Base-by-base conservation (phyloP, 2,329 filamentous ascomycete genomes). In the Calonectria honghensis region DNA sequence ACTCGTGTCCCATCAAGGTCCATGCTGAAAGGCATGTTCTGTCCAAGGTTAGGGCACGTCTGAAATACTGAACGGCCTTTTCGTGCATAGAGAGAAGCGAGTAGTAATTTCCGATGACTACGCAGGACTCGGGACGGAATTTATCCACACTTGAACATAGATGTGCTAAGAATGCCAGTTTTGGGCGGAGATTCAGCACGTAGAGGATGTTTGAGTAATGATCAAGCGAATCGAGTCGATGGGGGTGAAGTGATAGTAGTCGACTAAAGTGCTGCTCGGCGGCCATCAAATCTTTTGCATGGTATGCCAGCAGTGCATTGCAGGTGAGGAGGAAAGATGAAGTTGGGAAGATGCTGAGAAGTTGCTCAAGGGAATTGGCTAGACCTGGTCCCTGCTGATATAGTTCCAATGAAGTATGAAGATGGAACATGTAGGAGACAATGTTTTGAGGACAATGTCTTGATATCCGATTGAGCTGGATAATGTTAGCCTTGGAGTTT, bases 1-100 rank as follows among this genome's bases (percentile, higher is more conserved):
- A 99, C 84, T 99, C 97, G 84, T 99, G 97, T 1, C 97, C 97
- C 96, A 99, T 98, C 1, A 99, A 89, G 0, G 97, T 99, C 97
- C 97, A 99, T 2, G 97, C 97, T 0, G 96, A 97, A 20, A 98
- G 90, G 83, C 97, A 99, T 32, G 93, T 94, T 13, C 96, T 93
- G 83, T 99, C 97, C 0, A 99, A 89, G 0, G 95, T 97, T 27
- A 99, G 87, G 0, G 97, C 97, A 29, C 97, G 93, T 4, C 97
- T 94, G 87, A 99, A 99, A 85, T 98, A 98, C 86, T 98, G 96
- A 68, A 99, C 96, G 0, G 97, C 96, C 83, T 99, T 99, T 84
- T 99, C 97, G 83, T 99, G 97, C 83, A 97, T 94, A 0, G 96
- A 98, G 75, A 98, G 93, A 1, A 98, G 87, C 0, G 95, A 97